phyloP scores from a whole-genome alignment of 805 yeast genomes.

The Myxozyma lipomycoides region DNA sequence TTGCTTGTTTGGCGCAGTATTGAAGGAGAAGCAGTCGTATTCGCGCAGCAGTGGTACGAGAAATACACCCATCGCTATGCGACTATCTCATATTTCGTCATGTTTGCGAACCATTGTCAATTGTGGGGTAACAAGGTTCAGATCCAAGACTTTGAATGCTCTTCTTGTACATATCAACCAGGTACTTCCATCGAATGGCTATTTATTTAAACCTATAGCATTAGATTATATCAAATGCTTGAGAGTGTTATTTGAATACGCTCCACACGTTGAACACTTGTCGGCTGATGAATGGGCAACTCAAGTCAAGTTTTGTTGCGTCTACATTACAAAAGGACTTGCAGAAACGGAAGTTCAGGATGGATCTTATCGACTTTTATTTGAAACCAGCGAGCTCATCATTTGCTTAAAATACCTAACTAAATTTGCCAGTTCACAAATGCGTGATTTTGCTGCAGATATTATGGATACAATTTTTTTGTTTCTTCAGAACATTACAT shows the following conservation, averaged over 20 bases:
- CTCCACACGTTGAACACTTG: conserved; percentile 30
- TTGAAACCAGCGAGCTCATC: conserved; percentile 40
- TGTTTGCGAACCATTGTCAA: conserved; percentile 15
- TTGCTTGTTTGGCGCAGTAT: conserved; percentile 14
- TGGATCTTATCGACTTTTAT: conserved; percentile 3
- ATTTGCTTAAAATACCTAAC: conserved; percentile 11
- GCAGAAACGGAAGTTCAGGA: conserved; percentile 1
- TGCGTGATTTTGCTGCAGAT: neutral
- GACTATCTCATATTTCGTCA: conserved; percentile 11
- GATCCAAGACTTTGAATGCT: conserved; percentile 17
- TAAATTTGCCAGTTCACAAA: conserved; percentile 9
- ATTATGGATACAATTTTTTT: conserved; percentile 3
- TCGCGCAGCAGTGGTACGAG: conserved; percentile 4
- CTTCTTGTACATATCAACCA: conserved; percentile 17
- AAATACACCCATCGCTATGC: conserved; percentile 3
- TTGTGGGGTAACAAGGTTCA: conserved; percentile 9
- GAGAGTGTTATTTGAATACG: conserved; percentile 15
- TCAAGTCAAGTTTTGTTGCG: conserved; percentile 8
- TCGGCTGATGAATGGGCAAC: conserved; percentile 11
- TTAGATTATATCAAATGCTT: conserved; percentile 24
- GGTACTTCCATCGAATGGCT: conserved; percentile 3
- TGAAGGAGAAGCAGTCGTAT: conserved; percentile 13
- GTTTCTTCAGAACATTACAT: conserved; percentile 5
- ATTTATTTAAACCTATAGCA: conserved; percentile 20
- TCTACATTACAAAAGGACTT: conserved; percentile 4